Evolutionary conservation across 768 basidiomycete species (phyloP), one percentile per base, ranked within the genome.

Genomic region (Kwoniella sp.): DNA sequence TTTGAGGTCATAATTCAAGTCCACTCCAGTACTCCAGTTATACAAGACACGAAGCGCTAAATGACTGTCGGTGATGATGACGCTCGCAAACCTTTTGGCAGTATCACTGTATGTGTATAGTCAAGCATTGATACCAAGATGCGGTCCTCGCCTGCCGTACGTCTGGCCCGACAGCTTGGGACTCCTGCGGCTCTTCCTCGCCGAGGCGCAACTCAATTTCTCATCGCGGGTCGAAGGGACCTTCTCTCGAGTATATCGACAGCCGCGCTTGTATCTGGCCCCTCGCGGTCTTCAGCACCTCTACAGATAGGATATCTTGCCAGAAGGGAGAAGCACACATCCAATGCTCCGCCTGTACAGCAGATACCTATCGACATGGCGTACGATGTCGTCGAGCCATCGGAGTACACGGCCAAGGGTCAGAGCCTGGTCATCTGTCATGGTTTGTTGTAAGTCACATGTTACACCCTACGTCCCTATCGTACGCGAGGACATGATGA

Each of bases 341-440:
- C 41, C 4, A 45, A 45, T 45, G 41, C 41, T 8, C 41, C 41
- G 4, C 41, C 41, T 45, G 41, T 20, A 20, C 41, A 17, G 8
- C 41, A 45, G 41, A 45, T 65, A 13, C 72, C 74, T n/a, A 72
- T 77, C 12, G 71, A 75, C 9, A 63, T 77, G 31, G 60, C 73
- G 1, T 77, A 64, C 55, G 76, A 77, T 41, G 28, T 75, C n/a
- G 62, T 68, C 2, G 31, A 71, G 38, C 76, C 76, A 11, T 31
- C 59, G 0, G 55, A 55, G n/a, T 28, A 26, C 5, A 69, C 25
- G 22, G 57, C 69, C 5, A 23, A 60, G 61, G 73, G 58, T 13
- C 77, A 78, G 61, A 68, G 67, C 41, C 55, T 81, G 25, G 76
- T 79, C 34, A 71, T 81, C 41, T 79, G 76, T 62, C 79, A 81